These are phyloP conservation scores for Pyrenochaeta sp. DNA, from an alignment of 2,329 filamentous ascomycete species.

Conservation along the genomic window DNA sequence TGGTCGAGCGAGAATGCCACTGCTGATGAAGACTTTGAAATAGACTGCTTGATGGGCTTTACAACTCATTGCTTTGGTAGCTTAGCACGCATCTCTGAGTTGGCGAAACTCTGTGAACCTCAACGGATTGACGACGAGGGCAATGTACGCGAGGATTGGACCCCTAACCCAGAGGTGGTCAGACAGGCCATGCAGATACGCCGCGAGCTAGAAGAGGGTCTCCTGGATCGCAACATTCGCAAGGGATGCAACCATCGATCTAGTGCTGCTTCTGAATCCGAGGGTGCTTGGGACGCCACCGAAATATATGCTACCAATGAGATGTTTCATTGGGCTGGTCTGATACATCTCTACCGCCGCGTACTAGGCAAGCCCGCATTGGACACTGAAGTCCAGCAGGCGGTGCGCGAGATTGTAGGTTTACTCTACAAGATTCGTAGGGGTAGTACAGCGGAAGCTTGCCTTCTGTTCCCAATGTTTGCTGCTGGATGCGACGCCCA, in stretches of 20 bases:
- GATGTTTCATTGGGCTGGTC: constrained; percentile 80
- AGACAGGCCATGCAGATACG: constrained; percentile 68
- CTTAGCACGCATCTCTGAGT: constrained; percentile 74
- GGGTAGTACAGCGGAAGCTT: constrained; percentile 76
- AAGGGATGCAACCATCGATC: constrained; percentile 55
- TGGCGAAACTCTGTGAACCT: constrained; percentile 73
- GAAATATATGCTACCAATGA: constrained; percentile 78
- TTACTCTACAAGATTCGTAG: constrained; percentile 69
- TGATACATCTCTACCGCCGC: constrained; percentile 78
- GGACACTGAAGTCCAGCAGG: constrained; percentile 68
- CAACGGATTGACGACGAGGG: constrained; percentile 67
- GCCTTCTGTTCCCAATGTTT: constrained; percentile 82
- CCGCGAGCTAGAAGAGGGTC: constrained; percentile 66
- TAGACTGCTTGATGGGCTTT: constrained; percentile 84
- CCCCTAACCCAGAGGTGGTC: constrained; percentile 63
- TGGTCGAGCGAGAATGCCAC: constrained; percentile 55
- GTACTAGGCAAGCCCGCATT: constrained; percentile 69
- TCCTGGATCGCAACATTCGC: constrained; percentile 45
- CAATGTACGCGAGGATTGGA: constrained; percentile 65
- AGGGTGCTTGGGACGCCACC: constrained; percentile 63
- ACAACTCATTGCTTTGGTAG: constrained; percentile 75
- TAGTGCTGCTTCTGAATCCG: constrained; percentile 44
- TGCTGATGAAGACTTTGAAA: constrained; percentile 70
- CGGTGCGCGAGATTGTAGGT: constrained; percentile 69
- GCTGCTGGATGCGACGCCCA: constrained; percentile 79